Evolutionary conservation across 139 green algal species (phyloP), one percentile per base, ranked within the genome.

Genomic region (Chlamydomonas applanata): DNA sequence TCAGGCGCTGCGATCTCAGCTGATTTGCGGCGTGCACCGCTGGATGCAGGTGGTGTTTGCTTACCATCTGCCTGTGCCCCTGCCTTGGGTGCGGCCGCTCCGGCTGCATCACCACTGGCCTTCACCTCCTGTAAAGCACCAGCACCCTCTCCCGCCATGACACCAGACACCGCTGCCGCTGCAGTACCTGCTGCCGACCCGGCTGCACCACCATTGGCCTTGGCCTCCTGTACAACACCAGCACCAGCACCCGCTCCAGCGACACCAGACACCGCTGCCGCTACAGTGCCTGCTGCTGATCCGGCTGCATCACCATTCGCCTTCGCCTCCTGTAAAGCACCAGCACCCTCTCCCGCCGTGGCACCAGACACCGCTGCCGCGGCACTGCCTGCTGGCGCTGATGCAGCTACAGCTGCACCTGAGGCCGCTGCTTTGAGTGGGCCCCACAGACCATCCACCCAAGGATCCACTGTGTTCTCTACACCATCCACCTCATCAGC

Each of bases 401-500:
- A 7, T 11, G 11, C 40, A 49, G 40, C 11, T 11, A 49, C 40
- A 11, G 11, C 40, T 49, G 40, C 40, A 11, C 40, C 40, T 49
- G 40, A 49, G 40, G 40, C 40, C 11, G 40, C 40, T 49, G 40
- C 27, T 19, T 86, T 72, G 17, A 97, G 86, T 1, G 83, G 70
- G 0, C 34, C 72, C 93, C 90, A 96, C 45, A 97, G 79, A 17
- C 79, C 81, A 9, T 93, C 88, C 7, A 78, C 83, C 94, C 94
- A 98, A 2, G 72, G 72, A 11, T 98, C 93, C 36, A 96, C 85
- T 30, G 86, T 73, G 9, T 83, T 72, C 72, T 96, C 91, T 16
- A 96, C 49, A 0, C 94, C 94, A 53, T 98, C 95, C 64, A 98
- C 94, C 84, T 98, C 94, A 77, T 98, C 94, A 24, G 91, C 93